These are phyloP conservation scores for Capronia epimyces DNA, from an alignment of 2,329 filamentous ascomycete species.

Conservation along the genomic window DNA sequence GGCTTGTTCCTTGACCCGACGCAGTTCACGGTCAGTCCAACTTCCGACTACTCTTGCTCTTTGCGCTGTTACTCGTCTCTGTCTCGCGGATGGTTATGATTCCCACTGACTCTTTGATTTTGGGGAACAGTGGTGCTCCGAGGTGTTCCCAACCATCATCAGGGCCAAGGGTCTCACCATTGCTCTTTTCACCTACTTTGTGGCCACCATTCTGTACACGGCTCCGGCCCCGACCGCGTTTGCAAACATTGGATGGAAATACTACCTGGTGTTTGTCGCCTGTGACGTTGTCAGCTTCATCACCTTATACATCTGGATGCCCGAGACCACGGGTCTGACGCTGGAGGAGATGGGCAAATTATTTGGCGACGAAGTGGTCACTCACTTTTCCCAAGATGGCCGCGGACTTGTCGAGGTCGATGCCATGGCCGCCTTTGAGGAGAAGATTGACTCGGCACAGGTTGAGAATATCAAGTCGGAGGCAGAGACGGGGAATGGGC, in stretches of 20 bases:
- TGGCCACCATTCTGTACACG: constrained; percentile 6
- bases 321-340: constrained; percentile 33
- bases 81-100: constrained; percentile 29
- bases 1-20: too few species aligned
- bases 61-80: too few species aligned
- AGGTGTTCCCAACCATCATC: constrained; percentile 42
- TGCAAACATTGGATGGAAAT: constrained; percentile 23
- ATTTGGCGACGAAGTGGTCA: constrained; percentile 33
- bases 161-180: constrained; percentile 26
- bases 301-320: constrained; percentile 22
- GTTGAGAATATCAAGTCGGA: too few species aligned
- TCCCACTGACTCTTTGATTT: constrained; percentile 44
- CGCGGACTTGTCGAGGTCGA: too few species aligned
- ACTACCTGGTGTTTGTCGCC: constrained; percentile 9
- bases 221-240: constrained; percentile 17
- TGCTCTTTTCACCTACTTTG: constrained; percentile 5
- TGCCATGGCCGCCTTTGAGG: background rate
- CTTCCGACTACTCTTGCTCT: background rate
- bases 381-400: constrained; percentile 13
- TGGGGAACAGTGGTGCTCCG: constrained; percentile 39
- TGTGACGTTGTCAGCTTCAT: background rate
- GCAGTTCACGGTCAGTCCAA: background rate
- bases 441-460: background rate
- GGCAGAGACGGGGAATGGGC: too few species aligned
- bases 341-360: constrained; percentile 33